Percentiles rank a stretch among this genome's conserved stretches.
Conservation (phyloP, 768 basidiomycete species). For the Rhodotorula diobovata region DNA sequence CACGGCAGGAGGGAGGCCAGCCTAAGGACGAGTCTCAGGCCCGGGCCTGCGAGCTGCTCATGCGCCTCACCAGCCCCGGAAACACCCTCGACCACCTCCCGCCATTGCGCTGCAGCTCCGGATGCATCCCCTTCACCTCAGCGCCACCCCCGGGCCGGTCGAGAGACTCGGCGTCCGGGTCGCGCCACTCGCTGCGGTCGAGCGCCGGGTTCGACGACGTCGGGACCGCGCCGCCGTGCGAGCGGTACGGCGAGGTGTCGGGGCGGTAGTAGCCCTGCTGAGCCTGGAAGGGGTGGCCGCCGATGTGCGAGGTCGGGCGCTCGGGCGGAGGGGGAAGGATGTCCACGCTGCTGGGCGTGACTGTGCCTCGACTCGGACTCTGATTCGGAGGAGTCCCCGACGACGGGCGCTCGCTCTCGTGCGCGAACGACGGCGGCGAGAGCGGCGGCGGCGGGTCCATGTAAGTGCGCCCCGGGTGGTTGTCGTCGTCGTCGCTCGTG, state of each 20-base stretch:
- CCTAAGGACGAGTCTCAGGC: not conserved
- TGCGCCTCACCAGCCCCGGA: not conserved
- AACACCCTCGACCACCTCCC: conserved; percentile 11
- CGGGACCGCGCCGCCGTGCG: too few species aligned
- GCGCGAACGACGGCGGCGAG: not conserved
- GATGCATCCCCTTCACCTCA: not conserved
- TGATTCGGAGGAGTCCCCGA: too few species aligned
- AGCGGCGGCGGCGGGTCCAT: not conserved
- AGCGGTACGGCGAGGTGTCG: too few species aligned
- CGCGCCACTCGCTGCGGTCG: not conserved
- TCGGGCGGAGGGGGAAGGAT: not conserved
- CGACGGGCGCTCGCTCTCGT: too few species aligned
- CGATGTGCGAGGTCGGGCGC: not conserved
- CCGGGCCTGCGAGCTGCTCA: not conserved
- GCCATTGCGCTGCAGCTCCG: conserved; percentile 2
- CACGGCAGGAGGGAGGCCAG: not conserved
- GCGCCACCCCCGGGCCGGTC: not conserved
- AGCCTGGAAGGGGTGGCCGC: conserved; percentile 1
- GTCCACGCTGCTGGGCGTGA: too few species aligned
- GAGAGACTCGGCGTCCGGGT: too few species aligned
- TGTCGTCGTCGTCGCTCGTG: too few species aligned
- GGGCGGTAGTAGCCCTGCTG: too few species aligned
- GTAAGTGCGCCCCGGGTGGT: too few species aligned
- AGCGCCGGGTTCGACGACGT: not conserved
- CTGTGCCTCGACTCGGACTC: too few species aligned